A percentile compares a stretch with the other conserved stretches of the same genome.
phyloP scores from a whole-genome alignment of 78 protist genomes.

The Dictyostelium intermedium region DNA sequence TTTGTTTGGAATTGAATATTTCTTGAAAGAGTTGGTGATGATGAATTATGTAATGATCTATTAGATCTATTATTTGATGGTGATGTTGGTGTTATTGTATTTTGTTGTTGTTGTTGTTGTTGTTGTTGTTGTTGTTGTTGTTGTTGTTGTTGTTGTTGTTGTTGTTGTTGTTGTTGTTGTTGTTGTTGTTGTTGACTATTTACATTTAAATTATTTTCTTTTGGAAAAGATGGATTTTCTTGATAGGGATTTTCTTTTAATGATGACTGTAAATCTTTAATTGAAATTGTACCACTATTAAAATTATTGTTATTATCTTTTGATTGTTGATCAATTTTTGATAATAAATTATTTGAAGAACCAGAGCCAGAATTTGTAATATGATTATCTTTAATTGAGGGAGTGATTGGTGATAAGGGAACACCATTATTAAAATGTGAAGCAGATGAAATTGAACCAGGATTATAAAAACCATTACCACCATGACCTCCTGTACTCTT shows the following conservation, averaged over 20 bases:
- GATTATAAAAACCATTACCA: background rate
- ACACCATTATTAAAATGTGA: slow-evolving; percentile 1
- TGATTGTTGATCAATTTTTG: background rate
- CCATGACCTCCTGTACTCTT: background rate
- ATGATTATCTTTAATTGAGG: background rate
- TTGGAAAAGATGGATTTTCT: background rate
- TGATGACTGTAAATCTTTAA: slow-evolving; percentile 1
- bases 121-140: background rate
- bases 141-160: background rate
- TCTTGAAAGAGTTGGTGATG: slow-evolving; percentile 57
- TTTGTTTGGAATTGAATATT: slow-evolving; percentile 68
- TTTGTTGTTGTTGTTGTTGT: background rate
- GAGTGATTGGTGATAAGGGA: background rate
- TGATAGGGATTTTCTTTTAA: background rate
- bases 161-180: background rate
- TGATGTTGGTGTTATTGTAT: background rate
- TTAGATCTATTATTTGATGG: background rate
- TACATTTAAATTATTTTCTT: background rate
- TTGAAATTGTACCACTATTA: background rate
- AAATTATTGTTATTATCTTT: background rate
- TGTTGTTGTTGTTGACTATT: background rate
- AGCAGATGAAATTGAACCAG: background rate
- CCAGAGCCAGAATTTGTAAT: background rate
- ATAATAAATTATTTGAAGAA: slow-evolving; percentile 7
- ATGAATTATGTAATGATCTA: background rate